A percentile compares a stretch with the other conserved stretches of the same genome.
Evolutionary conservation across 2,329 filamentous ascomycete species (phyloP).

Genomic region (Colletotrichum truncatum): DNA sequence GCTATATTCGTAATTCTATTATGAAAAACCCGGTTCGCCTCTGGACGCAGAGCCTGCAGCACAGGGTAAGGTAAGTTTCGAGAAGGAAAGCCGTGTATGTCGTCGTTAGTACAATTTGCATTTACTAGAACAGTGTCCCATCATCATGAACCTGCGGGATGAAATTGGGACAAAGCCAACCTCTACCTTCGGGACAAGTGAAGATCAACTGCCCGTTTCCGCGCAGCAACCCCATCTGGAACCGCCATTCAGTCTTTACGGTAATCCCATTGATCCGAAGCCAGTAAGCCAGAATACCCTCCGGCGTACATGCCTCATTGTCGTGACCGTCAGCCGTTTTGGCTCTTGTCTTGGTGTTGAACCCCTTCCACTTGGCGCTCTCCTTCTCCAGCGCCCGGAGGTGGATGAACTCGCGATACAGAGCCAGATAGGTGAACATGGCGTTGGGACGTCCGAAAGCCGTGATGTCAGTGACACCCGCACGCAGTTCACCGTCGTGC

Average conservation of each 20-base stretch:
- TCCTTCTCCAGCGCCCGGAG: conserved; percentile 24
- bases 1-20: too few species aligned
- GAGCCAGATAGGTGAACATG: conserved; percentile 32
- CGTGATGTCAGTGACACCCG: conserved; percentile 33
- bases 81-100: background rate
- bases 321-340: conserved; percentile 22
- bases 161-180: conserved; percentile 28
- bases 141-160: conserved; percentile 26
- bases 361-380: conserved; percentile 28
- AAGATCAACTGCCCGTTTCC: conserved; percentile 29
- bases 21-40: too few species aligned
- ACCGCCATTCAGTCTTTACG: conserved; percentile 34
- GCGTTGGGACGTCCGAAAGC: conserved; percentile 30
- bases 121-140: conserved; percentile 19
- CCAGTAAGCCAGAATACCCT: conserved; percentile 32
- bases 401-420: conserved; percentile 31
- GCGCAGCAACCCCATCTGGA: conserved; percentile 32
- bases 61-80: too few species aligned
- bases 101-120: background rate
- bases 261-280: conserved; percentile 31
- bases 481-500: conserved; percentile 31
- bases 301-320: conserved; percentile 32
- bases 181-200: conserved; percentile 30
- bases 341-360: conserved; percentile 29
- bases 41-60: too few species aligned